A percentile compares a stretch with the other conserved stretches of the same genome.
Evolutionary conservation across 177 flowering plant genomes (phyloP).

Genomic region (Telopea speciosissima): DNA sequence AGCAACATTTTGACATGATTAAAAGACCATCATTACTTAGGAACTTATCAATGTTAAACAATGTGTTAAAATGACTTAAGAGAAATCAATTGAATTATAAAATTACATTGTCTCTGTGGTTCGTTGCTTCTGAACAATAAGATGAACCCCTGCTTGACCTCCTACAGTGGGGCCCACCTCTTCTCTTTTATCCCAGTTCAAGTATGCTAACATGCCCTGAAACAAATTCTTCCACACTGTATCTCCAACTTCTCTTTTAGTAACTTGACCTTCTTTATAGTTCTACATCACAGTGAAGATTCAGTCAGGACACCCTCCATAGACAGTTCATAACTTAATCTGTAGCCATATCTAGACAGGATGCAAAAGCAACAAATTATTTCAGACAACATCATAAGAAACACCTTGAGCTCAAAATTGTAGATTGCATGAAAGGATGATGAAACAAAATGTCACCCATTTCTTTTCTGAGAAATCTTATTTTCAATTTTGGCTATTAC

Average conservation of each 20-base stretch:
- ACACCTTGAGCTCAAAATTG: no score
- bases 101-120: conserved; percentile 58
- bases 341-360: neutral
- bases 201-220: conserved; percentile 70
- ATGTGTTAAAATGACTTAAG: neutral
- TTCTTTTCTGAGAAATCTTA: no score
- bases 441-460: no score
- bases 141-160: conserved; percentile 60
- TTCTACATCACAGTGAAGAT: conserved; percentile 35
- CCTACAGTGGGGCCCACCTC: conserved; percentile 78
- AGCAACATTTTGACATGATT: neutral
- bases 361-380: neutral
- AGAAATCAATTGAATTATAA: neutral
- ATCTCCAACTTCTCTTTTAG: conserved; percentile 37
- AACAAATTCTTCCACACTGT: conserved; percentile 49
- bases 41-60: neutral
- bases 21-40: neutral
- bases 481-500: no score
- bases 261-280: conserved; percentile 46
- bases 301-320: neutral
- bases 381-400: no score
- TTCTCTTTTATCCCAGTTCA: conserved; percentile 69
- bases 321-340: neutral
- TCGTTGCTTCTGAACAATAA: conserved; percentile 72
- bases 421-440: no score